Conservation (phyloP, 768 basidiomycete species). For the Phanerodontia chrysosporium region DNA sequence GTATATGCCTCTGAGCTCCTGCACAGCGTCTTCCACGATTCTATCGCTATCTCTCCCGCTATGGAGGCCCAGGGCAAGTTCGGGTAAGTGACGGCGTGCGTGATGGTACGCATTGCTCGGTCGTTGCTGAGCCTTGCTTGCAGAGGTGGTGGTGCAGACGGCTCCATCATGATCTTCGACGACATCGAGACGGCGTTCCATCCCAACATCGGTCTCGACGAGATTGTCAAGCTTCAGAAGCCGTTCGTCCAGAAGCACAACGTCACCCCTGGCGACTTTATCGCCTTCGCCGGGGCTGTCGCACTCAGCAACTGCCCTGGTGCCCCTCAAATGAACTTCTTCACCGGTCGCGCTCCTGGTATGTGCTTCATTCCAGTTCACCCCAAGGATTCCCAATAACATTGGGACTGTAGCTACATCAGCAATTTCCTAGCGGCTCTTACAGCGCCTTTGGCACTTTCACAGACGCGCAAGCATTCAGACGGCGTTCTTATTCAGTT, state of each 20-base stretch:
- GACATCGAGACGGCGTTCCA: conserved; percentile 38
- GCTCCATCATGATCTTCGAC: conserved; percentile 44
- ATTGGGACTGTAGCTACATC: conserved; percentile 3
- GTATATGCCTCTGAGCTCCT: too few species aligned
- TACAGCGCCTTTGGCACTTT: too few species aligned
- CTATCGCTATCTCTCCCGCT: conserved; percentile 10
- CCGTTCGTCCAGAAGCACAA: conserved; percentile 33
- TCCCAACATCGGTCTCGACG: conserved; percentile 40
- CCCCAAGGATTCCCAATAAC: neutral
- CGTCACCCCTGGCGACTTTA: conserved; percentile 40
- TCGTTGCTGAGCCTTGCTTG: neutral
- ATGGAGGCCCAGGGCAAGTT: conserved; percentile 15
- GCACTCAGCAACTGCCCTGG: conserved; percentile 26
- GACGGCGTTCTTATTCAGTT: too few species aligned
- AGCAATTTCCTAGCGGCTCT: too few species aligned
- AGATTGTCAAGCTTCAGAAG: conserved; percentile 24
- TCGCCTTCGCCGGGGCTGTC: conserved; percentile 27
- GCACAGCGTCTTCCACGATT: conserved; percentile 20
- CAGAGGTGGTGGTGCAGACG: conserved; percentile 36
- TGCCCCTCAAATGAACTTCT: conserved; percentile 22
- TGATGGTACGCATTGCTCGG: too few species aligned
- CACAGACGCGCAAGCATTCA: too few species aligned
- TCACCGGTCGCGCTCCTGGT: conserved; percentile 5
- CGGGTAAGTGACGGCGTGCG: conserved; percentile 13
- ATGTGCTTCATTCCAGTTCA: neutral